These are phyloP conservation scores for Camelina sativa DNA, from an alignment of 345 rosid species.

Conservation along the genomic window DNA sequence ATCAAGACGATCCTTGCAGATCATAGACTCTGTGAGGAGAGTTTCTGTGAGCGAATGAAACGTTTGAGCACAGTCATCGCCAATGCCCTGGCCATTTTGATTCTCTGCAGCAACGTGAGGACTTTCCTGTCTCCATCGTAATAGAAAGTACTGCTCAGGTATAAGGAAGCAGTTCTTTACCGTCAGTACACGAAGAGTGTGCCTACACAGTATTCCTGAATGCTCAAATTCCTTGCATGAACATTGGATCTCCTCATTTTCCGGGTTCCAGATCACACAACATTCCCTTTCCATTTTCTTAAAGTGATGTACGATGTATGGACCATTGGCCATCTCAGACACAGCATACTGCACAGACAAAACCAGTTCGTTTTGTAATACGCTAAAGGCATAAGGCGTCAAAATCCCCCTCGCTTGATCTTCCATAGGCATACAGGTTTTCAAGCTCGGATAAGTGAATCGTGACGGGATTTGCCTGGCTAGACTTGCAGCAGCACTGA, in stretches of 20 bases:
- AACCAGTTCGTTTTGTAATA: conserved; percentile 76
- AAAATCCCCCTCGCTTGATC: conserved; percentile 77
- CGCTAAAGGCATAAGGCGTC: conserved; percentile 77
- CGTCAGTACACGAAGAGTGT: conserved; percentile 67
- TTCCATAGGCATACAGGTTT: conserved; percentile 85
- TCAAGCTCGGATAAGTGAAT: conserved; percentile 56
- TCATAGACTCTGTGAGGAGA: conserved; percentile 68
- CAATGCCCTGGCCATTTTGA: conserved; percentile 52
- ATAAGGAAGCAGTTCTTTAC: conserved; percentile 80
- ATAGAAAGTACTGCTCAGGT: conserved; percentile 77
- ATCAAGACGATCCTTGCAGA: conserved; percentile 63
- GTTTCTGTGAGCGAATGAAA: conserved; percentile 72
- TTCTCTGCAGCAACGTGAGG: conserved; percentile 51
- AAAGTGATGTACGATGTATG: conserved; percentile 71
- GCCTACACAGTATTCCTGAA: conserved; percentile 83
- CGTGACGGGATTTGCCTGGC: conserved; percentile 47
- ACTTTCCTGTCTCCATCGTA: conserved; percentile 74
- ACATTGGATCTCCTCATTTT: conserved; percentile 81
- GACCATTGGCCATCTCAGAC: conserved; percentile 83
- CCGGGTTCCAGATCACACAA: conserved; percentile 71
- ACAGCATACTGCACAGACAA: conserved; percentile 76
- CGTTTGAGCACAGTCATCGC: conserved; percentile 61
- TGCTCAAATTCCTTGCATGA: conserved; percentile 94
- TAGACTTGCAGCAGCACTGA: conserved; percentile 57
- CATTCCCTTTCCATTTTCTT: conserved; percentile 86